Base-by-base conservation (phyloP, 768 basidiomycete genomes). In the Lentinula edodes region DNA sequence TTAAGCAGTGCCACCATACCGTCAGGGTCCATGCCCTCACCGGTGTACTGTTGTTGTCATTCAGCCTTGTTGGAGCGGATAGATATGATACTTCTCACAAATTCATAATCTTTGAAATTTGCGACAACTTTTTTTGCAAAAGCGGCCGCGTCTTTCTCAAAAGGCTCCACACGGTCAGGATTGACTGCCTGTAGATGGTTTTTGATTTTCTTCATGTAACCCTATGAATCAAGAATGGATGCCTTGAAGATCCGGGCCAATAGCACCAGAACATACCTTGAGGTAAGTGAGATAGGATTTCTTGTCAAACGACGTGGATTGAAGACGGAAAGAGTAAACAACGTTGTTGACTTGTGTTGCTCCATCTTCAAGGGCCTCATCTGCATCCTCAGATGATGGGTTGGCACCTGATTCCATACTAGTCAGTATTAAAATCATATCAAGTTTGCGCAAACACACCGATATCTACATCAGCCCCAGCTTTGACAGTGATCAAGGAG, bases 1-100 rank as follows among this genome's bases (percentile, higher is more conserved):
- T 99, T 96, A 70, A 98, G 85, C 52, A 98, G 83, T 48, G 88
- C 92, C 67, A 98, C 83, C 93, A 96, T 90, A 61, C 95, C 96
- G 4, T 97, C 91, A n/a, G 85, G 78, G 72, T 93, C 83, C 90
- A 91, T 90, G 45, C 58, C 68, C 71, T 88, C 88, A 62, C 91
- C 87, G 54, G 79, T 83, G 77, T 84, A 91, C 90, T 91, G 60
- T 18, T 20, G 5, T 60, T 57, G 3, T 53, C 4, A 13, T 51
- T 6, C 7, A 51, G 36, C 32, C 6, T n/a, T 18, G 36, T 67
- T 46, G 64, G 61, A 32, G 34, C 41, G 16, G 15, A 7, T 5
- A 34, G 9, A 42, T 38, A 20, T 38, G 6, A 63, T 18, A 52
- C 42, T 13, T 74, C 89, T 65, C 63, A 93, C 90, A 74, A 98